Percentiles rank a stretch among this genome's conserved stretches.
Conservation (phyloP, 2,329 filamentous ascomycete species). For the Ilyonectria destructans region DNA sequence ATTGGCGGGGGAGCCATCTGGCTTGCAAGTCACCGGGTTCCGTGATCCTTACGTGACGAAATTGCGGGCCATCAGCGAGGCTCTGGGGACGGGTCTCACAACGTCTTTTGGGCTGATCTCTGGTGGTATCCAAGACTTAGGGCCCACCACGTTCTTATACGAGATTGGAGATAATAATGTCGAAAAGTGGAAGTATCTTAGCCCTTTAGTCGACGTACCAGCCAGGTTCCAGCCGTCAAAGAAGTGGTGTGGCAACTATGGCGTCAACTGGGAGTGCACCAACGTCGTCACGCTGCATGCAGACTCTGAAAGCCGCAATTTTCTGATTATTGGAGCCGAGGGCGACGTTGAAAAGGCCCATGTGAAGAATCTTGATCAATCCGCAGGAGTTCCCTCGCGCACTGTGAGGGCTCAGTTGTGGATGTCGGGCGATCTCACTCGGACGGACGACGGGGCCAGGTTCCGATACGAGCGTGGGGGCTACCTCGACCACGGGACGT, state of each 20-base stretch:
- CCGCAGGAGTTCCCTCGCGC: neutral
- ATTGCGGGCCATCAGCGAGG: slow-evolving; percentile 44
- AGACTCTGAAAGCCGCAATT: slow-evolving; percentile 49
- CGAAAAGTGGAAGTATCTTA: slow-evolving; percentile 60
- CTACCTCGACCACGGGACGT: slow-evolving; percentile 37
- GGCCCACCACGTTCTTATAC: slow-evolving; percentile 64
- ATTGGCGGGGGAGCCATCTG: slow-evolving; percentile 45
- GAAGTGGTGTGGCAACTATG: slow-evolving; percentile 64
- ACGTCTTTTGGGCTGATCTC: slow-evolving; percentile 63
- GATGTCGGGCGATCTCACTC: slow-evolving; percentile 29
- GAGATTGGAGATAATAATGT: slow-evolving; percentile 56
- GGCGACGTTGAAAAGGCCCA: slow-evolving; percentile 48
- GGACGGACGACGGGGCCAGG: slow-evolving; percentile 10
- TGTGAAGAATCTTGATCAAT: slow-evolving; percentile 9
- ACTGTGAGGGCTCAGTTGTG: slow-evolving; percentile 27
- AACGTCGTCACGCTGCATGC: slow-evolving; percentile 60
- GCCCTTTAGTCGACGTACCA: slow-evolving; percentile 57
- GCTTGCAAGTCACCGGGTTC: slow-evolving; percentile 49
- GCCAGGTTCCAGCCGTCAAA: slow-evolving; percentile 55
- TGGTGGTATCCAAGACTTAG: slow-evolving; percentile 59
- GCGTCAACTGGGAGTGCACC: slow-evolving; percentile 66
- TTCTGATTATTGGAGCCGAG: slow-evolving; percentile 63
- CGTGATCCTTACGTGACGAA: slow-evolving; percentile 50
- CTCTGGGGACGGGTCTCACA: slow-evolving; percentile 22
- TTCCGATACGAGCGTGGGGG: slow-evolving; percentile 30